A percentile compares a stretch with the other conserved stretches of the same genome.
These are phyloP conservation scores for Ophiostoma quercus DNA, from an alignment of 2,329 filamentous ascomycete species.

Conservation along the genomic window DNA sequence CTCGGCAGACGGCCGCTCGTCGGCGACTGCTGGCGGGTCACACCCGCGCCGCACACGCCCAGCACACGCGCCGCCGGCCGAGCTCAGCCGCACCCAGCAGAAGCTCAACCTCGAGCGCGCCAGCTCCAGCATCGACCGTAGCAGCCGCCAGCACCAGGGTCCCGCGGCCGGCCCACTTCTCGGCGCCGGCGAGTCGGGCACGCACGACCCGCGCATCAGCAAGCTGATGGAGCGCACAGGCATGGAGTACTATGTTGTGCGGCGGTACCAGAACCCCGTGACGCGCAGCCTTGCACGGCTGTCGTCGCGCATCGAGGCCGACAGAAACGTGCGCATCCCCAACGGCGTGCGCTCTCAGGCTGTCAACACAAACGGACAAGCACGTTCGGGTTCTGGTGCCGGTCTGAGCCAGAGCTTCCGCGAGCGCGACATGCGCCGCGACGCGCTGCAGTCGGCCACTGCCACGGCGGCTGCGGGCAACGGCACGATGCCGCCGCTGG, in stretches of 20 bases:
- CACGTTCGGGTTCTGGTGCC: conserved; percentile 16
- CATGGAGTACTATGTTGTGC: conserved; percentile 68
- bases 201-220: conserved; percentile 57
- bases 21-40: not conserved
- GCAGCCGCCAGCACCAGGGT: conserved; percentile 40
- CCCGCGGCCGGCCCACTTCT: conserved; percentile 41
- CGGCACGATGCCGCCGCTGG: conserved; percentile 12
- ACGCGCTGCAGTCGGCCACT: conserved; percentile 20
- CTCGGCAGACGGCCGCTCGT: not conserved
- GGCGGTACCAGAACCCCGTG: conserved; percentile 66
- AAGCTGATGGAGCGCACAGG: conserved; percentile 64
- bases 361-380: conserved; percentile 24
- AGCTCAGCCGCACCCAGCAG: conserved; percentile 65
- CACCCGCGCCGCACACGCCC: conserved; percentile 23
- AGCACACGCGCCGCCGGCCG: conserved; percentile 37
- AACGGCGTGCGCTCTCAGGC: conserved; percentile 29
- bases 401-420: conserved; percentile 40
- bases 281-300: conserved; percentile 56
- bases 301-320: conserved; percentile 46
- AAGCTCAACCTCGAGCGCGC: conserved; percentile 70
- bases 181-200: conserved; percentile 52
- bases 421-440: conserved; percentile 30
- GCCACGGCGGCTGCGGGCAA: conserved; percentile 14
- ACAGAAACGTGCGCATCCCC: conserved; percentile 37
- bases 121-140: conserved; percentile 64